phyloP scores from a whole-genome alignment of 2,329 filamentous ascomycete genomes.

The Hypoxylon sp. region DNA sequence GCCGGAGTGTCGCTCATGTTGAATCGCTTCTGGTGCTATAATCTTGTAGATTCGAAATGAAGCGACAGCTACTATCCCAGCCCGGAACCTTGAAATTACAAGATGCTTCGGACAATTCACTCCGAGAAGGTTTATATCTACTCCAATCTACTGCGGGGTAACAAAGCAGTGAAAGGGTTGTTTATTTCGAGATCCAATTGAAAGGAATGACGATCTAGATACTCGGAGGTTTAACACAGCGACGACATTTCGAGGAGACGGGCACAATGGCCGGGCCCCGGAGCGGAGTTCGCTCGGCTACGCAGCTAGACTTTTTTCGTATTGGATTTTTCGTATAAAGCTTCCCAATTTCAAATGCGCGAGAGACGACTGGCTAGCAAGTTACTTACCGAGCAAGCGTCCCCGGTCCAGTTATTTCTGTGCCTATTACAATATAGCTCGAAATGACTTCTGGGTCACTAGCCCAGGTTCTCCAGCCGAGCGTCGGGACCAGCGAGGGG shows the following conservation, averaged over 20 bases:
- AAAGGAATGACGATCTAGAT: conserved; percentile 23
- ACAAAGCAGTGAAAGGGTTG: conserved; percentile 16
- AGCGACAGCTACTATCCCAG: neutral
- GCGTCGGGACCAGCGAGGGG: conserved; percentile 31
- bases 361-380: conserved; percentile 37
- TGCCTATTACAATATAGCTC: conserved; percentile 32
- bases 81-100: neutral
- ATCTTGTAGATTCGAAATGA: neutral
- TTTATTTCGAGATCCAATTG: conserved; percentile 23
- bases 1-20: conserved; percentile 47
- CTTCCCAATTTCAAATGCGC: conserved; percentile 35
- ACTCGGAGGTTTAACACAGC: conserved; percentile 39
- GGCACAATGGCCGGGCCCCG: conserved; percentile 28
- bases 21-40: neutral
- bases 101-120: conserved; percentile 4
- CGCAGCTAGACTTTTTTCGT: neutral
- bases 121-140: neutral
- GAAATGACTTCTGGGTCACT: conserved; percentile 6
- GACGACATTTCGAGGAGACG: conserved; percentile 32
- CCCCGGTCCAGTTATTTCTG: conserved; percentile 6
- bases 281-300: conserved; percentile 30
- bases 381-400: neutral
- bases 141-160: conserved; percentile 38
- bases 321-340: neutral
- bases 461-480: conserved; percentile 25